These are phyloP conservation scores for Penicillium daleae DNA, from an alignment of 495 filamentous ascomycete species.

Conservation along the genomic window DNA sequence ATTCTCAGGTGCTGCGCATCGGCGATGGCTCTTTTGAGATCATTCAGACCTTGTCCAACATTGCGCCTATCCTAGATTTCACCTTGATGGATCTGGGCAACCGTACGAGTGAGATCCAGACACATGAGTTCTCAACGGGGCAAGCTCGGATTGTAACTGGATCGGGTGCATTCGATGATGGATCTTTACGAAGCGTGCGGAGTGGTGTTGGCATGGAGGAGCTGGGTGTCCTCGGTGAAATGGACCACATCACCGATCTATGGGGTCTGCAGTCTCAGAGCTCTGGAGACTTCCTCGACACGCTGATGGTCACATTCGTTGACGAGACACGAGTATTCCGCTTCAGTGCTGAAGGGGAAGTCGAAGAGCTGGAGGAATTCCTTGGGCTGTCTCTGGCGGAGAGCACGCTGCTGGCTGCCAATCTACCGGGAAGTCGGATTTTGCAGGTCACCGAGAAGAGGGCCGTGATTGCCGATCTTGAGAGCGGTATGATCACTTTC, in stretches of 20 bases:
- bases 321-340: constrained; percentile 81
- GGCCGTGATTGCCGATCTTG: constrained; percentile 66
- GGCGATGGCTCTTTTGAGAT: constrained; percentile 59
- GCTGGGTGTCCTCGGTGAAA: constrained; percentile 77
- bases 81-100: constrained; percentile 94
- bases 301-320: constrained; percentile 77
- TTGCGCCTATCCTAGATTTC: constrained; percentile 91
- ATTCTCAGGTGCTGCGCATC: constrained; percentile 81
- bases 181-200: constrained; percentile 82
- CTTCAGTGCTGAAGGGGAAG: constrained; percentile 74
- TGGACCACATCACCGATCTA: constrained; percentile 73
- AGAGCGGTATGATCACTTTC: constrained; percentile 67
- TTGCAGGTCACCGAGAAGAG: constrained; percentile 76
- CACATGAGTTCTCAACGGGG: constrained; percentile 89
- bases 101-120: constrained; percentile 72
- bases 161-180: constrained; percentile 84
- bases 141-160: constrained; percentile 93
- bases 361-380: constrained; percentile 81
- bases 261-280: constrained; percentile 62
- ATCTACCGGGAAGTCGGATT: constrained; percentile 63
- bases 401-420: constrained; percentile 71
- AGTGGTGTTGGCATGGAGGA: constrained; percentile 95
- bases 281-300: constrained; percentile 59
- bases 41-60: constrained; percentile 79
- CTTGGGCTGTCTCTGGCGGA: constrained; percentile 69